A percentile compares a stretch with the other conserved stretches of the same genome.
Evolutionary conservation across 2,329 filamentous ascomycete species (phyloP).

Genomic region (Bipolaris oryzae): DNA sequence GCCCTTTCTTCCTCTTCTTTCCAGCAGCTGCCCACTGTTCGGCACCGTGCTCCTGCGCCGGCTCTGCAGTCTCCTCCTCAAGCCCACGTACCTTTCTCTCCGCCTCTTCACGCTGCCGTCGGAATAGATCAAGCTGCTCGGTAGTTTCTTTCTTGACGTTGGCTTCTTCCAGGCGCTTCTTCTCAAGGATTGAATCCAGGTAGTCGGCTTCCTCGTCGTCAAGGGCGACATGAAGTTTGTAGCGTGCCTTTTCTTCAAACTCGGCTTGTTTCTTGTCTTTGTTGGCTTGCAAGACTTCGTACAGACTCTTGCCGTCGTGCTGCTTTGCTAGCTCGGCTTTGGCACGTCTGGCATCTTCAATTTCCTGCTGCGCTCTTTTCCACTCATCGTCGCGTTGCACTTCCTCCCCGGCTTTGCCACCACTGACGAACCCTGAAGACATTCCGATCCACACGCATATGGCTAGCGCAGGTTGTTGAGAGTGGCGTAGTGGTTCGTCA

Average conservation of each 20-base stretch:
- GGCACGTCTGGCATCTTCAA: constrained; percentile 65
- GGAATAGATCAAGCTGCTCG: constrained; percentile 64
- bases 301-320: constrained; percentile 67
- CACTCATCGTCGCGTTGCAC: constrained; percentile 61
- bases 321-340: constrained; percentile 60
- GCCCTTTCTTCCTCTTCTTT: constrained; percentile 59
- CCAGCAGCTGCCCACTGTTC: constrained; percentile 58
- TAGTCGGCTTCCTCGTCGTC: constrained; percentile 83
- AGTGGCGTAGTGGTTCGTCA: not conserved
- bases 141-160: constrained; percentile 63
- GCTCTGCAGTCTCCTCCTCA: constrained; percentile 47
- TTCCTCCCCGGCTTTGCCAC: constrained; percentile 54
- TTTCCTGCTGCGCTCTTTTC: constrained; percentile 67
- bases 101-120: constrained; percentile 63
- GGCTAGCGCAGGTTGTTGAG: constrained; percentile 20
- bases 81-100: constrained; percentile 54
- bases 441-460: constrained; percentile 24
- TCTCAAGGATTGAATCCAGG: constrained; percentile 65
- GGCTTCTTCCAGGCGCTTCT: constrained; percentile 61
- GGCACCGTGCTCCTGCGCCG: constrained; percentile 46
- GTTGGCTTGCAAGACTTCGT: constrained; percentile 78
- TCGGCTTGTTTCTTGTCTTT: constrained; percentile 87
- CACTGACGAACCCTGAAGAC: constrained; percentile 60
- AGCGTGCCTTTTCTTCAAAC: constrained; percentile 73
- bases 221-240: constrained; percentile 79